Conservation (phyloP, 169 alveolate genomes). For the Babesia bigemina region DNA sequence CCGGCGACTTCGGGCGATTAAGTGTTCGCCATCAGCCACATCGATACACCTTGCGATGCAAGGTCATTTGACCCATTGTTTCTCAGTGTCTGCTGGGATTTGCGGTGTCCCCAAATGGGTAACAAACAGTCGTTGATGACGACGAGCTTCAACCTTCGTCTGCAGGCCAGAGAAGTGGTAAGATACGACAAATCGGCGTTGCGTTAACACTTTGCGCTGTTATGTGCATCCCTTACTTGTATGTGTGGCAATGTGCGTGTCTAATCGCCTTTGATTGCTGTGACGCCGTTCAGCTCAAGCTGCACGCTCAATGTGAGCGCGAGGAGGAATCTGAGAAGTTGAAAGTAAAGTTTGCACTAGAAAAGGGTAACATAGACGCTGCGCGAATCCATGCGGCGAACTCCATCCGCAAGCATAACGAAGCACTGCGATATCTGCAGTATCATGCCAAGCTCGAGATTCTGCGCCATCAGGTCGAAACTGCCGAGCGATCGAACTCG, state of each 20-base stretch:
- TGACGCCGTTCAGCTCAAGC: slow-evolving; percentile 33
- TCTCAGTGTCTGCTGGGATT: not conserved
- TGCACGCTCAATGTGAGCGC: slow-evolving; percentile 44
- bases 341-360: slow-evolving; percentile 58
- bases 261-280: not conserved
- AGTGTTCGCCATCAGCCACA: not conserved
- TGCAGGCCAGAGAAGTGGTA: slow-evolving; percentile 66
- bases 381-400: slow-evolving; percentile 69
- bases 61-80: not conserved
- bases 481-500: slow-evolving; percentile 39
- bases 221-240: not conserved
- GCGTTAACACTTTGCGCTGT: not conserved
- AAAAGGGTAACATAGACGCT: slow-evolving; percentile 51
- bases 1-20: not conserved
- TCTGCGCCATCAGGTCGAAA: slow-evolving; percentile 40
- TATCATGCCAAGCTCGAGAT: slow-evolving; percentile 56
- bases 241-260: not conserved
- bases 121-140: slow-evolving; percentile 51
- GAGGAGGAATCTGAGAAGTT: slow-evolving; percentile 60
- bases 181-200: not conserved
- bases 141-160: slow-evolving; percentile 61
- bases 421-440: slow-evolving; percentile 58
- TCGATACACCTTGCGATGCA: not conserved
- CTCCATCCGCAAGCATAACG: slow-evolving; percentile 52
- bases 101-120: slow-evolving; percentile 40